Evolutionary conservation across 192 early-diverging fungal genomes (phyloP).

Genomic region (Geranomyces michiganensis): DNA sequence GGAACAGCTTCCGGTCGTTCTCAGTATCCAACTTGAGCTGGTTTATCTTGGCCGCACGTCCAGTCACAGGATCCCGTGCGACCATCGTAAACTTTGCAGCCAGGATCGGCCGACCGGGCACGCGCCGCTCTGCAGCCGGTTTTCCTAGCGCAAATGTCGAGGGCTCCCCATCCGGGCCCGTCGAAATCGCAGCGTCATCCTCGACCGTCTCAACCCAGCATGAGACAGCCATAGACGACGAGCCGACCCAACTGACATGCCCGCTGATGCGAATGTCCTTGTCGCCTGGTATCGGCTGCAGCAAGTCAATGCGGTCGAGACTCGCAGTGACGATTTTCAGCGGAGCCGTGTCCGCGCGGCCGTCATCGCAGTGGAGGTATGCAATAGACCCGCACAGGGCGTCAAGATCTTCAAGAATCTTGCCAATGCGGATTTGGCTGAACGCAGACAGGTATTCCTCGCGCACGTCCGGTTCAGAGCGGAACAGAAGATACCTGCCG

Average conservation of each 20-base stretch:
- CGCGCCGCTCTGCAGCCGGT: conserved; percentile 38
- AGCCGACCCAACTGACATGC: conserved; percentile 80
- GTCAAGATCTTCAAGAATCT: conserved; percentile 83
- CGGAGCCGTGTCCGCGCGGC: conserved; percentile 54
- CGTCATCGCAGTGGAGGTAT: conserved; percentile 74
- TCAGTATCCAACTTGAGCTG: conserved; percentile 73
- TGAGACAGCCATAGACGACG: conserved; percentile 82
- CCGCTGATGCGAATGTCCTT: conserved; percentile 78
- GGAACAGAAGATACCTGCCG: conserved; percentile 64
- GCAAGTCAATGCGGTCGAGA: conserved; percentile 84
- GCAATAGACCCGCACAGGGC: conserved; percentile 78
- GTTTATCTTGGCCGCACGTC: conserved; percentile 72
- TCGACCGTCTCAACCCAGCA: conserved; percentile 42
- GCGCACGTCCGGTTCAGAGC: conserved; percentile 67
- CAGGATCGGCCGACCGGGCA: conserved; percentile 60
- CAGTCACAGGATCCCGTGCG: conserved; percentile 70
- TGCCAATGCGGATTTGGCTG: conserved; percentile 76
- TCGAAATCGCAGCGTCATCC: conserved; percentile 19
- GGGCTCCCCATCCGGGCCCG: not conserved
- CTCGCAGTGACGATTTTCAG: conserved; percentile 84
- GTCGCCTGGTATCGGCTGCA: conserved; percentile 61
- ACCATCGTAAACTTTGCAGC: conserved; percentile 88
- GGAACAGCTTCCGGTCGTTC: conserved; percentile 70
- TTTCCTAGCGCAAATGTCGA: conserved; percentile 42
- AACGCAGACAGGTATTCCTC: conserved; percentile 81